A percentile compares a stretch with the other conserved stretches of the same genome.
Evolutionary conservation across 768 basidiomycete species (phyloP).

Genomic region (Lentinula sp.): DNA sequence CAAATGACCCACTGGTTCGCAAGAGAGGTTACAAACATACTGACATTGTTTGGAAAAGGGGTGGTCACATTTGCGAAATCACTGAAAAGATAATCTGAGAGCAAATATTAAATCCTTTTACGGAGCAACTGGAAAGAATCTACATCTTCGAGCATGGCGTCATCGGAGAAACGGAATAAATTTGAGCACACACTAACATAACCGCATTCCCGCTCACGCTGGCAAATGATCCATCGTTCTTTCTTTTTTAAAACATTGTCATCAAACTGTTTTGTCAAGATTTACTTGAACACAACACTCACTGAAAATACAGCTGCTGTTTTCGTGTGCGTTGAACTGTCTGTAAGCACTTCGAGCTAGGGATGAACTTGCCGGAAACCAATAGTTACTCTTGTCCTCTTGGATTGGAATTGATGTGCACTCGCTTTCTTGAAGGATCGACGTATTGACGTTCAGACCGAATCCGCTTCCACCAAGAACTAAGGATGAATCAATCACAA

Average conservation of each 20-base stretch:
- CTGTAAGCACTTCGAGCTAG: neutral
- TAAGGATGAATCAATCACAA: neutral
- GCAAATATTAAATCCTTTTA: neutral
- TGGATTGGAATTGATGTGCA: constrained; percentile 16
- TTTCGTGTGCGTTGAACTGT: neutral
- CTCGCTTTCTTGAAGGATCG: constrained; percentile 8
- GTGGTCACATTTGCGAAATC: constrained; percentile 4
- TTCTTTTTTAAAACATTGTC: neutral
- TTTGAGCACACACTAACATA: constrained; percentile 1
- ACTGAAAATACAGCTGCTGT: constrained; percentile 11
- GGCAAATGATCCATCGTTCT: constrained; percentile 10
- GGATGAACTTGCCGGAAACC: constrained; percentile 12
- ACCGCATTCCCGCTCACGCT: constrained; percentile 10
- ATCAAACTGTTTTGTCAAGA: neutral
- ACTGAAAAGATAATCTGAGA: constrained; percentile 10
- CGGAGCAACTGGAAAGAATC: neutral
- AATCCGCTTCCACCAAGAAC: constrained; percentile 16
- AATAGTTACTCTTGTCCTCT: constrained; percentile 20
- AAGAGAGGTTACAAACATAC: neutral
- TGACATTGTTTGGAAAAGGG: constrained; percentile 10
- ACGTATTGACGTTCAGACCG: constrained; percentile 11
- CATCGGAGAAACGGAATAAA: neutral
- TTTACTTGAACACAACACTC: neutral
- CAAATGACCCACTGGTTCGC: neutral
- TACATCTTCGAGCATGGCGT: constrained; percentile 3